phyloP scores from a whole-genome alignment of 2,329 filamentous ascomycete genomes.

The Tolypocladium sp. region DNA sequence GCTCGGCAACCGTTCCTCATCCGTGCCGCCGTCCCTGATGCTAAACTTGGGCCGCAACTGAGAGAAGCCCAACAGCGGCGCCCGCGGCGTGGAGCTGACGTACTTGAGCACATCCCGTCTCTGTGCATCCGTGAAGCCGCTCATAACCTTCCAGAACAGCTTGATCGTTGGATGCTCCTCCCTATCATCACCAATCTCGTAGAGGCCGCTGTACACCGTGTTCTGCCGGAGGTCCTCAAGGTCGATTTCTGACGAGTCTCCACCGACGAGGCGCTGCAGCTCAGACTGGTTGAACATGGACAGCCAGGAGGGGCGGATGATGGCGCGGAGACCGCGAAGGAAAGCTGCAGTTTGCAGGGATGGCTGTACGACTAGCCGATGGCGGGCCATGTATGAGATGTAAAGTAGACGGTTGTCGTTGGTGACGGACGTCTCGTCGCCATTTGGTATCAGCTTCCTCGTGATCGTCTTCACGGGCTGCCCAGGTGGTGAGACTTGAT shows the following conservation, averaged over 20 bases:
- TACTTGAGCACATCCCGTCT: constrained; percentile 86
- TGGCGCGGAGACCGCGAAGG: constrained; percentile 72
- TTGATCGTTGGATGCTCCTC: constrained; percentile 77
- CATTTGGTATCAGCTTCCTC: constrained; percentile 66
- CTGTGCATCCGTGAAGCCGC: constrained; percentile 63
- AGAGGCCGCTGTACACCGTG: constrained; percentile 81
- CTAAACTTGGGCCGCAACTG: constrained; percentile 80
- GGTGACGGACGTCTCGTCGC: constrained; percentile 69
- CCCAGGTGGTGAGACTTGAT: constrained; percentile 44
- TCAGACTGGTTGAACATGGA: constrained; percentile 98
- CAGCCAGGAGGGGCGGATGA: constrained; percentile 88
- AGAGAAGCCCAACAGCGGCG: constrained; percentile 80
- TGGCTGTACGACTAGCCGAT: constrained; percentile 76
- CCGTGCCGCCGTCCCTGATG: constrained; percentile 63
- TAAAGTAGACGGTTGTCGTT: constrained; percentile 93
- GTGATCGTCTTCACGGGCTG: constrained; percentile 53
- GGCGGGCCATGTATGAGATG: constrained; percentile 81
- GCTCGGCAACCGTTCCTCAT: constrained; percentile 70
- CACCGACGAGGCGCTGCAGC: constrained; percentile 85
- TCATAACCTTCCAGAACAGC: constrained; percentile 89
- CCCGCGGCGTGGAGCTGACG: constrained; percentile 85
- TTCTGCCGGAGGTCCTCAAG: constrained; percentile 76
- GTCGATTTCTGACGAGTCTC: constrained; percentile 78
- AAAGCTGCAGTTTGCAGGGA: constrained; percentile 79
- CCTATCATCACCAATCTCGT: constrained; percentile 80